Base-by-base conservation (phyloP, 2,329 filamentous ascomycete species). In the Pseudocercospora macadamiae region DNA sequence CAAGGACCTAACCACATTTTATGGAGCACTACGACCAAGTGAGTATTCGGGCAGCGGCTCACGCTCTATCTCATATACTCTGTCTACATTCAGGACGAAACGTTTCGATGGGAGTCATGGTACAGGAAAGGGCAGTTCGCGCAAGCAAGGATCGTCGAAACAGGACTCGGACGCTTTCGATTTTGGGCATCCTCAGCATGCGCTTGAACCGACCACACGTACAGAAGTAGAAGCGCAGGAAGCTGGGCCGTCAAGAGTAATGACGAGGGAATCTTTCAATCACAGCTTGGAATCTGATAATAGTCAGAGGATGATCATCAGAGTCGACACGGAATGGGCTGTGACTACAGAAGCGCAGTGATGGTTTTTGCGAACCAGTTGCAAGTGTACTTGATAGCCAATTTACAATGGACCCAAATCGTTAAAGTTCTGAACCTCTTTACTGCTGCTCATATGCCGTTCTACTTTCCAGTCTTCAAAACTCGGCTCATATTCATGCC, bases 1-100 rank as follows among this genome's bases (percentile, higher is more conserved):
- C 53, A 62, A 54, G n/a, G 53, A 62, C 48, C 53, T 62, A 32
- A 54, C 52, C 9, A 62, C 55, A 3, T 62, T 54, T 49, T 57
- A 62, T 28, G 59, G 59, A 7, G 54, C 59, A 2, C 32, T 62
- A n/a, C 56, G 37, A 34, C 60, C 56, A 16, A 59, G 56, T 36
- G 56, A 55, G 23, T 59, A 59, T 28, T 16, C 16, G 25, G 47
- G 25, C 47, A 49, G 26, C 26, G 47, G 21, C n/a, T 32, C 18
- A 30, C 45, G 26, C 45, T 59, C 56, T 10, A 54, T 39, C 34
- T 51, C 53, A 4, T 62, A 44, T 23, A 51, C 37, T 23, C 39
- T 61, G 9, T 59, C 52, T 5, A 48, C 37, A n/a, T 56, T 59
- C 47, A 32, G 42, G 16, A 37, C 42, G 9, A 51, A 56, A 18